A percentile compares a stretch with the other conserved stretches of the same genome.
Conservation (phyloP, 129 eudicot species). For the Pseudognaphalium luteoalbum region DNA sequence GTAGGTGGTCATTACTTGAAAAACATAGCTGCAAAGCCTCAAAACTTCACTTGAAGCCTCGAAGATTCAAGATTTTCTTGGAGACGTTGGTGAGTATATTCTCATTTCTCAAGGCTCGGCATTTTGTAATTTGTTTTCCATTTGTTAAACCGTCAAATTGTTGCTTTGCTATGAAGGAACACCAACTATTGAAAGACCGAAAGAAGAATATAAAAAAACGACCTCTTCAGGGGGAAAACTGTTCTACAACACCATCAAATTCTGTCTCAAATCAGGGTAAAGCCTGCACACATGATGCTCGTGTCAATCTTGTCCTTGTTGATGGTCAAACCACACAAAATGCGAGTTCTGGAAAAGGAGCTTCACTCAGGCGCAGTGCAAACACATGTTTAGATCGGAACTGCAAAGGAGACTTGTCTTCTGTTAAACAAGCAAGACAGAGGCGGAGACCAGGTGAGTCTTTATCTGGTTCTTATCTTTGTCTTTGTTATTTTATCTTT, state of each 20-base stretch:
- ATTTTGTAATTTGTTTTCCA: background rate
- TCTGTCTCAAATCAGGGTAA: slow-evolving; percentile 22
- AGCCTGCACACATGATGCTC: slow-evolving; percentile 15
- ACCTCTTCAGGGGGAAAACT: slow-evolving; percentile 56
- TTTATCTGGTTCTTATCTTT: background rate
- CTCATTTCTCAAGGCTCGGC: background rate
- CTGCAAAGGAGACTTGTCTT: slow-evolving; percentile 55
- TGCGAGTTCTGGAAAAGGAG: slow-evolving; percentile 55
- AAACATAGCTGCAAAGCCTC: slow-evolving; percentile 94
- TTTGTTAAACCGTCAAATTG: slow-evolving; percentile 10
- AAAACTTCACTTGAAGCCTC: slow-evolving; percentile 94
- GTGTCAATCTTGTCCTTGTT: slow-evolving; percentile 41
- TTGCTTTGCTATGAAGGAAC: slow-evolving; percentile 54
- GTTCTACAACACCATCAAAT: slow-evolving; percentile 43
- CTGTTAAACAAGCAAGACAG: slow-evolving; percentile 47
- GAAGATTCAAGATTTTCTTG: slow-evolving; percentile 75
- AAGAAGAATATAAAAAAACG: slow-evolving; percentile 61
- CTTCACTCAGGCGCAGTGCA: slow-evolving; percentile 48
- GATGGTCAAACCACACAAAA: slow-evolving; percentile 55
- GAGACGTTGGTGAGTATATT: slow-evolving; percentile 73
- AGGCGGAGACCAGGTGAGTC: slow-evolving; percentile 58
- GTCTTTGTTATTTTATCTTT: background rate
- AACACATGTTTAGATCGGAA: slow-evolving; percentile 46
- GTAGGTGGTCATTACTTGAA: slow-evolving; percentile 93
- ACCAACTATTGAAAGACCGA: slow-evolving; percentile 78